Conservation (phyloP, 306 rosid species). For the Bauhinia variegata region DNA sequence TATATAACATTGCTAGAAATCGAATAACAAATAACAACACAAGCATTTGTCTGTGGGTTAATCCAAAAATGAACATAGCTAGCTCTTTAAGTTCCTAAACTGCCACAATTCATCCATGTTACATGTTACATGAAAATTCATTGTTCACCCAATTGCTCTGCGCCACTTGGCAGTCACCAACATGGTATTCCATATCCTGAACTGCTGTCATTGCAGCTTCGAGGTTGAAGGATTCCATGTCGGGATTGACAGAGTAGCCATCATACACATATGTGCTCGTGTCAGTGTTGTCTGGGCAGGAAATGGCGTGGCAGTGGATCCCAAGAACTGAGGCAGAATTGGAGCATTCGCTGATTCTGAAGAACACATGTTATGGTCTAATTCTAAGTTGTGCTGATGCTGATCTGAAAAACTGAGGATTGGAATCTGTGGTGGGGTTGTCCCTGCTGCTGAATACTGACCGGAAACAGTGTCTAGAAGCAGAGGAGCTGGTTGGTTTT, state of each 20-base stretch:
- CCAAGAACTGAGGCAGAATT: conserved; percentile 38
- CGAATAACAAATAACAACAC: too few species aligned
- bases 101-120: conserved; percentile 61
- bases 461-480: conserved; percentile 37
- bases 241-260: conserved; percentile 34
- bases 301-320: conserved; percentile 28
- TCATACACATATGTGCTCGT: conserved; percentile 31
- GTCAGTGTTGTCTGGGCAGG: conserved; percentile 29
- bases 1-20: too few species aligned
- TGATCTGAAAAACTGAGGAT: conserved; percentile 21
- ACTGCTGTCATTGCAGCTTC: conserved; percentile 28
- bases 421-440: conserved; percentile 31
- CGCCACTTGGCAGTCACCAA: conserved; percentile 43
- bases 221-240: conserved; percentile 44
- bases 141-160: conserved; percentile 50
- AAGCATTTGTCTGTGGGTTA: too few species aligned
- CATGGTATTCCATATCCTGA: conserved; percentile 36
- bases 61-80: too few species aligned
- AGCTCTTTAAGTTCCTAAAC: conserved; percentile 35
- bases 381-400: conserved; percentile 40
- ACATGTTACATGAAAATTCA: conserved; percentile 50
- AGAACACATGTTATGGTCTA: conserved; percentile 33
- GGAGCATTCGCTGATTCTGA: conserved; percentile 44
- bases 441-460: conserved; percentile 24
- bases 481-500: conserved; percentile 38